These are phyloP conservation scores for Aurifilum marmelostoma DNA, from an alignment of 2,329 filamentous ascomycete genomes.

Conservation along the genomic window DNA sequence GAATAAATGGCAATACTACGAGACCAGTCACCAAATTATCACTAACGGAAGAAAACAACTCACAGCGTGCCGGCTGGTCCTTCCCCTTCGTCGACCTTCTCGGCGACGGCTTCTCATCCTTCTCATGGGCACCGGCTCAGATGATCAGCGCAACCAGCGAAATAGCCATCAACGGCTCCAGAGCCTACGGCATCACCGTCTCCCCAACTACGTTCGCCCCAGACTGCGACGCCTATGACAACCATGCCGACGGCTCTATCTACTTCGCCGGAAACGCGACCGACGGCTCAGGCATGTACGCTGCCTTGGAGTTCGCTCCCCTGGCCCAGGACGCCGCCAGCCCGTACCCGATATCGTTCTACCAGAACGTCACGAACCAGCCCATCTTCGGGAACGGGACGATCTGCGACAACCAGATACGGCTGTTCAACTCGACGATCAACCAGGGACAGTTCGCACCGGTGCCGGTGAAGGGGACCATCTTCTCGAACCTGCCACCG, in stretches of 20 bases:
- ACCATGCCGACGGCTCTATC: conserved; percentile 34
- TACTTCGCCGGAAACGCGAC: conserved; percentile 33
- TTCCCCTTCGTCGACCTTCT: conserved; percentile 61
- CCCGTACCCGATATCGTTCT: conserved; percentile 47
- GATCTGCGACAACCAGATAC: conserved; percentile 42
- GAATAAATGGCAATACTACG: too few relatives aligned
- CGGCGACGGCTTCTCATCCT: conserved; percentile 53
- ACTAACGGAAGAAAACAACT: conserved; percentile 26
- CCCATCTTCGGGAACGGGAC: conserved; percentile 56
- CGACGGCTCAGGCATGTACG: conserved; percentile 34
- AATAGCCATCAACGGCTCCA: conserved; percentile 48
- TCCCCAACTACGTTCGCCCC: conserved; percentile 50
- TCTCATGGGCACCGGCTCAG: conserved; percentile 53
- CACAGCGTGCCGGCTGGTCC: conserved; percentile 52
- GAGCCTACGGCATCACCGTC: conserved; percentile 50
- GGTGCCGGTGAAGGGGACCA: conserved; percentile 33
- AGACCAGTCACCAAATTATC: background rate
- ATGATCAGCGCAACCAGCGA: conserved; percentile 49
- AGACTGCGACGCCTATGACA: conserved; percentile 52
- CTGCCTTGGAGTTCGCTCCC: conserved; percentile 36
- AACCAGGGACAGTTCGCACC: conserved; percentile 34
- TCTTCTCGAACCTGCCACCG: conserved; percentile 34
- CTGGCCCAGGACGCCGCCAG: conserved; percentile 20
- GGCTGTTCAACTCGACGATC: conserved; percentile 39
- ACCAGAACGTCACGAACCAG: conserved; percentile 58